Percentiles rank a stretch among this genome's conserved stretches.
Evolutionary conservation across 2,329 filamentous ascomycete genomes (phyloP).

Genomic region (Myotisia sp.): DNA sequence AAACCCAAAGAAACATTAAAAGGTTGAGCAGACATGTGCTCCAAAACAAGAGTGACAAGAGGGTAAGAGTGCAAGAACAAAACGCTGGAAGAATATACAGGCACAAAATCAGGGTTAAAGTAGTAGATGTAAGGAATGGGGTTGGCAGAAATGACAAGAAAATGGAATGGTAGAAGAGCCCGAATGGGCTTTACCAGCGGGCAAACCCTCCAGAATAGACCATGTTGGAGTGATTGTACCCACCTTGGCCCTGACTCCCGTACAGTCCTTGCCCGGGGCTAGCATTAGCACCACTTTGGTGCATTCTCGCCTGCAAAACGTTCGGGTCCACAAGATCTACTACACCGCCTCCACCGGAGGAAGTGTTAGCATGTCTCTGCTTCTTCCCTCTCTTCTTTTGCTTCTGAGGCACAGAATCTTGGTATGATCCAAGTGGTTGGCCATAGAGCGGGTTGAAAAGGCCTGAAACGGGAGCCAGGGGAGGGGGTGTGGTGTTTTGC

Average conservation of each 20-base stretch:
- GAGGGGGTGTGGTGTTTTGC: slow-evolving; percentile 70
- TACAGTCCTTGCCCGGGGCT: slow-evolving; percentile 73
- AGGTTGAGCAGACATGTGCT: slow-evolving; percentile 14
- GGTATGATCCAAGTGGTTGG: slow-evolving; percentile 68
- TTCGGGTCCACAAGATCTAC: slow-evolving; percentile 99
- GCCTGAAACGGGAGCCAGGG: slow-evolving; percentile 82
- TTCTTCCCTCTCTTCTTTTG: slow-evolving; percentile 99
- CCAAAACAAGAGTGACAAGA: slow-evolving; percentile 15
- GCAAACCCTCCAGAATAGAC: slow-evolving; percentile 60
- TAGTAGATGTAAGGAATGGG: background rate
- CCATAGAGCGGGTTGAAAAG: slow-evolving; percentile 86
- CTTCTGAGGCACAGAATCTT: slow-evolving; percentile 79
- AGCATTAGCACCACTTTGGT: slow-evolving; percentile 66
- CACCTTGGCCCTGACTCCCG: slow-evolving; percentile 77
- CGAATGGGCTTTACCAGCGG: slow-evolving; percentile 46
- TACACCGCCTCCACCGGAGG: slow-evolving; percentile 95
- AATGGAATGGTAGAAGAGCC: slow-evolving; percentile 2
- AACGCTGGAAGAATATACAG: slow-evolving; percentile 12
- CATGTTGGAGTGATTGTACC: slow-evolving; percentile 68
- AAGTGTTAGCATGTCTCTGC: slow-evolving; percentile 99
- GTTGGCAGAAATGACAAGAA: background rate
- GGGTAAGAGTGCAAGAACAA: slow-evolving; percentile 12
- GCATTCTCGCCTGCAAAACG: slow-evolving; percentile 96
- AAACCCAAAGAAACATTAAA: slow-evolving; percentile 14
- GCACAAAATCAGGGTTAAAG: background rate